These are phyloP conservation scores for Corylus americana DNA, from an alignment of 306 rosid species.

Conservation along the genomic window DNA sequence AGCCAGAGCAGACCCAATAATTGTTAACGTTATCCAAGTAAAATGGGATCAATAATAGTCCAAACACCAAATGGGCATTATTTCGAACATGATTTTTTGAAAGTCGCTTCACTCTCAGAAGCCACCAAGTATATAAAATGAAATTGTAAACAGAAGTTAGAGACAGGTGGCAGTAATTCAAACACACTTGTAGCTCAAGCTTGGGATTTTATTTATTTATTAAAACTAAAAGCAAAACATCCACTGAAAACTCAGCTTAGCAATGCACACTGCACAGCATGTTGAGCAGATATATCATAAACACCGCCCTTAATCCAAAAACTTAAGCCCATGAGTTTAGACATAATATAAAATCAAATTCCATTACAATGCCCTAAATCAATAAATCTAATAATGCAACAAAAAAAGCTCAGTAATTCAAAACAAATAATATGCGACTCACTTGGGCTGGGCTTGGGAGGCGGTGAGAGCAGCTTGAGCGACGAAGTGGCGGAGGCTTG, in stretches of 20 bases:
- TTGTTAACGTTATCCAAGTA: too few relatives aligned
- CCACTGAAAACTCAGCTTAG: background rate
- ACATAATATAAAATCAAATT: background rate
- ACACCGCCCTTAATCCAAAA: too few relatives aligned
- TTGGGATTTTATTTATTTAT: background rate
- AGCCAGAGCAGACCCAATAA: background rate
- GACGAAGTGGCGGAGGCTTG: constrained; percentile 47
- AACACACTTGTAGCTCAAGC: background rate
- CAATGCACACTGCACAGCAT: background rate
- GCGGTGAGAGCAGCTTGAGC: constrained; percentile 57
- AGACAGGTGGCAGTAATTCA: background rate
- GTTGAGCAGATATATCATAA: too few relatives aligned
- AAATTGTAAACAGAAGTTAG: background rate
- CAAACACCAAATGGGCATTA: background rate
- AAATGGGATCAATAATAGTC: background rate
- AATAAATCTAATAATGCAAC: background rate
- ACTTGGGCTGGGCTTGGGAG: constrained; percentile 55
- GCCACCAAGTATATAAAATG: background rate
- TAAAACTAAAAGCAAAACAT: background rate
- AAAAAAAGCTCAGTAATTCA: background rate
- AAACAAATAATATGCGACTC: constrained; percentile 15
- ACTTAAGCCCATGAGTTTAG: background rate
- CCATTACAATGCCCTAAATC: background rate
- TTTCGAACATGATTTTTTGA: background rate
- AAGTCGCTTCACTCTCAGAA: background rate